Evolutionary conservation across 2,329 filamentous ascomycete genomes (phyloP).

Genomic region (Coniochaeta pulveracea): DNA sequence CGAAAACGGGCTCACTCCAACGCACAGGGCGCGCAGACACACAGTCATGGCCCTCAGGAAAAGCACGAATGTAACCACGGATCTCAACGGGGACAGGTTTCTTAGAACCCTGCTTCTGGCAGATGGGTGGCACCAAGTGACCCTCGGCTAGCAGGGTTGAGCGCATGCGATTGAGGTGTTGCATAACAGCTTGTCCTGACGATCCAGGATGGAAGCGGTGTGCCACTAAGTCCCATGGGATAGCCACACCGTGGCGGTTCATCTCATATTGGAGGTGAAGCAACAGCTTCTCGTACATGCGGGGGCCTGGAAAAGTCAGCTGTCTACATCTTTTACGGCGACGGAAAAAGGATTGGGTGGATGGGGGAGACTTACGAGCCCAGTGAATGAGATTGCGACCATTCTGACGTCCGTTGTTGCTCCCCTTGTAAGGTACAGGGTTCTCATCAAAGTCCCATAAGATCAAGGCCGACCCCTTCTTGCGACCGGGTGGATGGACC

Average conservation of each 20-base stretch:
- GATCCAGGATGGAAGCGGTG: constrained; percentile 29
- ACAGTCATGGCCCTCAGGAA: constrained; percentile 11
- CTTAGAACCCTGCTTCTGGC: constrained; percentile 14
- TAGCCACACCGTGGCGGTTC: constrained; percentile 15
- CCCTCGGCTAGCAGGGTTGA: constrained; percentile 23
- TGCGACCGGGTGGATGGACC: no score
- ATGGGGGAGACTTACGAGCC: background rate
- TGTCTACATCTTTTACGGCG: background rate
- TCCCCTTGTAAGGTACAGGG: background rate
- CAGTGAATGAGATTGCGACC: constrained; percentile 1
- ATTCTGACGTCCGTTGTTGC: background rate
- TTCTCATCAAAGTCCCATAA: constrained; percentile 1
- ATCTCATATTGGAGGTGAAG: constrained; percentile 29
- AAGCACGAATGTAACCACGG: constrained; percentile 16
- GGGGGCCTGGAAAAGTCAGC: constrained; percentile 20
- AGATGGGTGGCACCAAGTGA: constrained; percentile 27
- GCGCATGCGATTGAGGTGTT: constrained; percentile 25
- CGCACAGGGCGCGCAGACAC: constrained; percentile 17
- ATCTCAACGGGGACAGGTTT: constrained; percentile 14
- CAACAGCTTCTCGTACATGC: constrained; percentile 33
- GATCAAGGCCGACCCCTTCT: no score
- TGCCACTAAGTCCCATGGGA: constrained; percentile 28
- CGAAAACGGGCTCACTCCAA: constrained; percentile 20
- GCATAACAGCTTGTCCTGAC: constrained; percentile 23
- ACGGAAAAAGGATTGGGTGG: background rate